Conservation (phyloP, 2,329 filamentous ascomycete species). For the Celoporthe dispersa region DNA sequence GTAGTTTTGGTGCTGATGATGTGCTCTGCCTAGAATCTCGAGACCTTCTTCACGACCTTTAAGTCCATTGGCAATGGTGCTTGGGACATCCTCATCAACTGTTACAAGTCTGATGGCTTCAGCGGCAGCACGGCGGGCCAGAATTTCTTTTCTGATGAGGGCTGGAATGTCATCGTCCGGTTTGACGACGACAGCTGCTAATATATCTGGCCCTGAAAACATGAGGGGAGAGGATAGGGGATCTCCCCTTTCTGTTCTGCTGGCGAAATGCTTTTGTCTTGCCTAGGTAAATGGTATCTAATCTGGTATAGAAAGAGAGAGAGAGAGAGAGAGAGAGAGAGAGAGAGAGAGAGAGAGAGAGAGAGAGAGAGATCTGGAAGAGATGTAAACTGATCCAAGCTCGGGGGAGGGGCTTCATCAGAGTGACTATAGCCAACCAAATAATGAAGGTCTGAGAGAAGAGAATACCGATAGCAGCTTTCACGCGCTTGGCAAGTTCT, state of each 20-base stretch:
- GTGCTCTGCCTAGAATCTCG: not conserved
- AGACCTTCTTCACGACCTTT: constrained; percentile 9
- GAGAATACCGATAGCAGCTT: not conserved
- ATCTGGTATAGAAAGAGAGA: not conserved
- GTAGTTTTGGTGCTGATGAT: not conserved
- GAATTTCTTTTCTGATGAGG: constrained; percentile 14
- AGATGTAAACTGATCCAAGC: not conserved
- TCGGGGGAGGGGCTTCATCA: not conserved
- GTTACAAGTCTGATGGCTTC: not conserved
- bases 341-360: not conserved
- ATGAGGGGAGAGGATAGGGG: not conserved
- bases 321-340: not conserved
- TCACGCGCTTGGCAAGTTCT: not conserved
- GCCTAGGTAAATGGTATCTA: not conserved
- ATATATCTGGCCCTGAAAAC: not conserved
- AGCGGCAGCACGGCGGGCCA: constrained; percentile 6
- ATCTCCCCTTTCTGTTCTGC: not conserved
- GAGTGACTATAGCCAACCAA: not conserved
- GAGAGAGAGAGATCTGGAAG: not conserved
- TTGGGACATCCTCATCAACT: constrained; percentile 11
- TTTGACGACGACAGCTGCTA: constrained; percentile 8
- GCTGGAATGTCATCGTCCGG: constrained; percentile 21
- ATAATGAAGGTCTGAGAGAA: not conserved
- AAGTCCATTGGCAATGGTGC: constrained; percentile 13
- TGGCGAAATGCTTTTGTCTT: not conserved